Evolutionary conservation across 2,329 filamentous ascomycete genomes (phyloP).

Genomic region (Phialophora expanda): DNA sequence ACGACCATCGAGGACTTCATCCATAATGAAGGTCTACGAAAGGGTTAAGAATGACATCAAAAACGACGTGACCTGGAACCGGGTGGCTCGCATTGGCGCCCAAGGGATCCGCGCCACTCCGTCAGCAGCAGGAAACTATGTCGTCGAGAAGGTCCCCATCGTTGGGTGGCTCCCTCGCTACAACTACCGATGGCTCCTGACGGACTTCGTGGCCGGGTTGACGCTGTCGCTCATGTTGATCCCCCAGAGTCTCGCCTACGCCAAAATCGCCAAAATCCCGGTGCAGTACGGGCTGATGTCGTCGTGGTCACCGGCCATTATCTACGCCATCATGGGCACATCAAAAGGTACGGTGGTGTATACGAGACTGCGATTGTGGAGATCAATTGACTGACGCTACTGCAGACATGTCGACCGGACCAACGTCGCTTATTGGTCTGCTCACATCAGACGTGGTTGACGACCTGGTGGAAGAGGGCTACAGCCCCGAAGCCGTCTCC

Average conservation of each 20-base stretch:
- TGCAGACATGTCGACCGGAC: slow-evolving; percentile 64
- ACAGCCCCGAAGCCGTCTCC: slow-evolving; percentile 61
- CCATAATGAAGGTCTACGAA: slow-evolving; percentile 35
- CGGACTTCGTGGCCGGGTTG: slow-evolving; percentile 66
- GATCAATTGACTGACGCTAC: slow-evolving; percentile 8
- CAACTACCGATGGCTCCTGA: slow-evolving; percentile 64
- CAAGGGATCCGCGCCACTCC: slow-evolving; percentile 53
- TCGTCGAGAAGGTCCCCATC: slow-evolving; percentile 66
- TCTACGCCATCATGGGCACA: slow-evolving; percentile 66
- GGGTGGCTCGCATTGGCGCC: slow-evolving; percentile 26
- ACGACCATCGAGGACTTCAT: slow-evolving; percentile 3
- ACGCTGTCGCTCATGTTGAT: slow-evolving; percentile 67
- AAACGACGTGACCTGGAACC: slow-evolving; percentile 39
- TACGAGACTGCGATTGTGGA: not conserved
- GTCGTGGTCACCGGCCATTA: slow-evolving; percentile 62
- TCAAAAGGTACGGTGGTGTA: slow-evolving; percentile 58
- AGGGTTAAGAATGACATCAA: slow-evolving; percentile 33
- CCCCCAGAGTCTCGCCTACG: slow-evolving; percentile 66
- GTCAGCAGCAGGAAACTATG: slow-evolving; percentile 60
- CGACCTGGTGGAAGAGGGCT: slow-evolving; percentile 58
- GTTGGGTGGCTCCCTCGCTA: slow-evolving; percentile 68
- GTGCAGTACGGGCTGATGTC: slow-evolving; percentile 66
- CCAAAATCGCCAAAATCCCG: slow-evolving; percentile 66
- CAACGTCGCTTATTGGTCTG: slow-evolving; percentile 68
- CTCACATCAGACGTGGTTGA: slow-evolving; percentile 66